Conservation (phyloP, 257 asterid genomes). For the Ilex asprella region DNA sequence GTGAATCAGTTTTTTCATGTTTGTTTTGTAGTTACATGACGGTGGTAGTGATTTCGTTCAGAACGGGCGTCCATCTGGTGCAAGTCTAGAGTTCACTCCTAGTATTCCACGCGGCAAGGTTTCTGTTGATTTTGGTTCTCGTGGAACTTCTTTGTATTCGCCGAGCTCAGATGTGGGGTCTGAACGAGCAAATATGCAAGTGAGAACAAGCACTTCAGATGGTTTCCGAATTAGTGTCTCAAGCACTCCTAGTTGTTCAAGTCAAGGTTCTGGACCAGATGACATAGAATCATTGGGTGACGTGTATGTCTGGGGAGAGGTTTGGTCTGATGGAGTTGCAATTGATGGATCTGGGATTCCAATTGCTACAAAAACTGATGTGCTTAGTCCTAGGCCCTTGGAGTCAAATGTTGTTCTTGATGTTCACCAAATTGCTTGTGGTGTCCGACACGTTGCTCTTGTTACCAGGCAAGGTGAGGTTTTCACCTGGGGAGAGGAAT, state of each 20-base stretch:
- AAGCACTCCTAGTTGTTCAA: slow-evolving; percentile 88
- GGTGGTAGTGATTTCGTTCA: slow-evolving; percentile 39
- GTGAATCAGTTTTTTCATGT: slow-evolving; percentile 5
- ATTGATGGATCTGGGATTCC: slow-evolving; percentile 53
- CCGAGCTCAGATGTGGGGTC: slow-evolving; percentile 75
- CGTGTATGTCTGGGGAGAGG: slow-evolving; percentile 94
- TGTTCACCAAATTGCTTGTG: slow-evolving; percentile 85
- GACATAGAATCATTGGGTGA: slow-evolving; percentile 96
- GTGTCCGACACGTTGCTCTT: slow-evolving; percentile 76
- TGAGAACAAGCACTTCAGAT: slow-evolving; percentile 62
- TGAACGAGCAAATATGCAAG: slow-evolving; percentile 77
- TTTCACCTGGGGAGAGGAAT: slow-evolving; percentile 94
- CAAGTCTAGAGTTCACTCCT: slow-evolving; percentile 46
- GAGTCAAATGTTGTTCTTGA: slow-evolving; percentile 83
- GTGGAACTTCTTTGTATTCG: slow-evolving; percentile 21
- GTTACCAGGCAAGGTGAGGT: slow-evolving; percentile 93
- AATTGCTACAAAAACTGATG: slow-evolving; percentile 49
- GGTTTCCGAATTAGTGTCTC: slow-evolving; percentile 94
- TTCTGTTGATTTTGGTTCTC: slow-evolving; percentile 39
- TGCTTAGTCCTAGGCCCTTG: slow-evolving; percentile 60
- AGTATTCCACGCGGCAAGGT: slow-evolving; percentile 37
- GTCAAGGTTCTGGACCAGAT: slow-evolving; percentile 86
- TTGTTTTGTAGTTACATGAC: slow-evolving; percentile 46
- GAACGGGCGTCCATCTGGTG: slow-evolving; percentile 38
- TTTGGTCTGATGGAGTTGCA: slow-evolving; percentile 70